These are phyloP conservation scores for Pseudocercospora fijiensis DNA, from an alignment of 2,329 filamentous ascomycete species.

Conservation along the genomic window DNA sequence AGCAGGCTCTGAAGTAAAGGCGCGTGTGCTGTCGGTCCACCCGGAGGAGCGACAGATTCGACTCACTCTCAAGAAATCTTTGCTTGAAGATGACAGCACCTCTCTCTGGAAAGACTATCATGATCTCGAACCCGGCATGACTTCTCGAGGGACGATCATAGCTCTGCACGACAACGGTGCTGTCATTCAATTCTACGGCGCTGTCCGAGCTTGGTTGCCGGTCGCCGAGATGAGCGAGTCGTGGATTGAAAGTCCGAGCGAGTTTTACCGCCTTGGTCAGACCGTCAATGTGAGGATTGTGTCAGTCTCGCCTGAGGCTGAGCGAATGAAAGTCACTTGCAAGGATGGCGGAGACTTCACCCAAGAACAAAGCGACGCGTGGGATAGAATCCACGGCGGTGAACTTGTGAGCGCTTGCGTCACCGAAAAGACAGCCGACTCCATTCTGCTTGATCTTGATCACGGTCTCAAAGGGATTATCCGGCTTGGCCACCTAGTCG, in stretches of 20 bases:
- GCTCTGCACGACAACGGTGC: conserved; percentile 77
- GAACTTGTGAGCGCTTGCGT: conserved; percentile 72
- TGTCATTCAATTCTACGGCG: conserved; percentile 87
- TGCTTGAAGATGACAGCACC: conserved; percentile 72
- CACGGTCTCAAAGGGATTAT: conserved; percentile 75
- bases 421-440: conserved; percentile 46
- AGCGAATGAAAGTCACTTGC: conserved; percentile 83
- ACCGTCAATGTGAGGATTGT: conserved; percentile 89
- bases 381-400: conserved; percentile 73
- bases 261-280: conserved; percentile 88
- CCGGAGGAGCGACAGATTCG: conserved; percentile 73
- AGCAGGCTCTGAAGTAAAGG: conserved; percentile 79
- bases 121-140: conserved; percentile 70
- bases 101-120: conserved; percentile 75
- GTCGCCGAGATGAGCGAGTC: conserved; percentile 98
- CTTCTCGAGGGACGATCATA: conserved; percentile 82
- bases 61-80: conserved; percentile 88
- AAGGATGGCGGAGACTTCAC: conserved; percentile 82
- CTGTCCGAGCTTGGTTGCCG: conserved; percentile 80
- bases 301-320: conserved; percentile 68
- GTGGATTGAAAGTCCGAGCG: conserved; percentile 81
- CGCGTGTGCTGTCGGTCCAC: conserved; percentile 79
- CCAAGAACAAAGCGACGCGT: conserved; percentile 69
- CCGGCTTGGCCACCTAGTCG: conserved; percentile 74
- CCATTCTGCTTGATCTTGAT: conserved; percentile 66